Evolutionary conservation across 352 stramenopile genomes (phyloP).

Genomic region (Globisporangium solare): DNA sequence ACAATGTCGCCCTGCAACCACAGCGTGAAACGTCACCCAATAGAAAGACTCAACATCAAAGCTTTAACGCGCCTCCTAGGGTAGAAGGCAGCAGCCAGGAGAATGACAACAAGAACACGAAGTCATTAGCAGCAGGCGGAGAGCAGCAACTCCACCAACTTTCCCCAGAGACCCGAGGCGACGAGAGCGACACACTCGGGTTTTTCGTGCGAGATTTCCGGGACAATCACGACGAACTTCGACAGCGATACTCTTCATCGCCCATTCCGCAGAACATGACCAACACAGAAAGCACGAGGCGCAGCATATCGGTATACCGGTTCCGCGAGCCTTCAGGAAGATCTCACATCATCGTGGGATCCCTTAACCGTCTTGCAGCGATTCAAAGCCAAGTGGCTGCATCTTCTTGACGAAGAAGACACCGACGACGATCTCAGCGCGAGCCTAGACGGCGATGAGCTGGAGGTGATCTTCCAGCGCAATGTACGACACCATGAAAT

Average conservation of each 20-base stretch:
- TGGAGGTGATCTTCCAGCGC: slow-evolving; percentile 56
- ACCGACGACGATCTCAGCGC: background rate
- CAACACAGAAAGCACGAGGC: background rate
- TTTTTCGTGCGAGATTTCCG: slow-evolving; percentile 32
- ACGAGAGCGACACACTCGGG: slow-evolving; percentile 25
- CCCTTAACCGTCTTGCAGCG: background rate
- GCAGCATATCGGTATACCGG: slow-evolving; percentile 1
- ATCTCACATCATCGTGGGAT: slow-evolving; percentile 4
- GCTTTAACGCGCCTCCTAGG: no score
- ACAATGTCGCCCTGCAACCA: no score
- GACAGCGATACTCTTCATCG: no score
- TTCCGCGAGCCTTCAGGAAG: no score
- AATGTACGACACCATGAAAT: slow-evolving; percentile 63
- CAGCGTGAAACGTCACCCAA: no score
- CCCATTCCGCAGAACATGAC: no score
- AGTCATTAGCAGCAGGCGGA: no score
- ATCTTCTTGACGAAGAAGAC: slow-evolving; percentile 5
- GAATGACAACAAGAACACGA: no score
- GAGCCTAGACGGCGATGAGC: slow-evolving; percentile 38
- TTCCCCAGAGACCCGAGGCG: no score
- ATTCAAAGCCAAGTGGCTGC: background rate
- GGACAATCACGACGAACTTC: background rate
- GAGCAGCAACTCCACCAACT: no score
- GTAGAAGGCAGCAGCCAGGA: no score
- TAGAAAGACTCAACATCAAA: no score